Conservation (phyloP, 192 early-diverging fungal species). For the Gaertneriomyces semiglobifer region DNA sequence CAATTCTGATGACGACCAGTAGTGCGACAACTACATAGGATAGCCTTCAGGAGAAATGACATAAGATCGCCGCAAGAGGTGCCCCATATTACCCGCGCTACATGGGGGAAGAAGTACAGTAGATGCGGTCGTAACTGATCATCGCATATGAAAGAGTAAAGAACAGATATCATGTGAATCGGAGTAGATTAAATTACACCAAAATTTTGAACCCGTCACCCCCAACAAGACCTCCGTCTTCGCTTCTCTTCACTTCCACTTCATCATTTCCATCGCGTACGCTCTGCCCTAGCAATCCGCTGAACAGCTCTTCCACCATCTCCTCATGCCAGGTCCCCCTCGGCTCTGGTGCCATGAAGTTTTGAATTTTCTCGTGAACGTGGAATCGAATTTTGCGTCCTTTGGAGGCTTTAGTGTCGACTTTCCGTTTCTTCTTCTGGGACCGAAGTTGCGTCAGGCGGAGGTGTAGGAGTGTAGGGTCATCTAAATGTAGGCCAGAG, state of each 20-base stretch:
- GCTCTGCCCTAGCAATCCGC: slow-evolving; percentile 70
- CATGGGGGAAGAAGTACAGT: too few species aligned
- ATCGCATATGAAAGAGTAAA: too few species aligned
- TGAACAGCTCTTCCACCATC: slow-evolving; percentile 89
- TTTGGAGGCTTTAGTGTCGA: slow-evolving; percentile 86
- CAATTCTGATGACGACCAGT: too few species aligned
- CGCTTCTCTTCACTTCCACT: too few species aligned
- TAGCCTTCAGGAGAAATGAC: too few species aligned
- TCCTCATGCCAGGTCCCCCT: slow-evolving; percentile 88
- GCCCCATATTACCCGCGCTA: too few species aligned
- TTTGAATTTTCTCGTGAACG: slow-evolving; percentile 93
- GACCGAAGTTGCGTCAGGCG: slow-evolving; percentile 80
- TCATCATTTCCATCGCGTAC: not conserved
- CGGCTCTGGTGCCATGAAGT: slow-evolving; percentile 93
- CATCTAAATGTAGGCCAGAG: slow-evolving; percentile 50
- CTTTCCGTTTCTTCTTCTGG: slow-evolving; percentile 71
- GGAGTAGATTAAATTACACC: slow-evolving; percentile 1
- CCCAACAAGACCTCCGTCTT: not conserved
- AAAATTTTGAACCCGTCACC: slow-evolving; percentile 9
- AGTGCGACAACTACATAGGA: too few species aligned
- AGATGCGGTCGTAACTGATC: too few species aligned
- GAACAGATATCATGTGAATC: too few species aligned
- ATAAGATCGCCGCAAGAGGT: too few species aligned
- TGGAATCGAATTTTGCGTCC: slow-evolving; percentile 89
- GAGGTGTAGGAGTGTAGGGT: slow-evolving; percentile 73